Base-by-base conservation (phyloP, 768 basidiomycete species). In the Tricholoma saponaceum region DNA sequence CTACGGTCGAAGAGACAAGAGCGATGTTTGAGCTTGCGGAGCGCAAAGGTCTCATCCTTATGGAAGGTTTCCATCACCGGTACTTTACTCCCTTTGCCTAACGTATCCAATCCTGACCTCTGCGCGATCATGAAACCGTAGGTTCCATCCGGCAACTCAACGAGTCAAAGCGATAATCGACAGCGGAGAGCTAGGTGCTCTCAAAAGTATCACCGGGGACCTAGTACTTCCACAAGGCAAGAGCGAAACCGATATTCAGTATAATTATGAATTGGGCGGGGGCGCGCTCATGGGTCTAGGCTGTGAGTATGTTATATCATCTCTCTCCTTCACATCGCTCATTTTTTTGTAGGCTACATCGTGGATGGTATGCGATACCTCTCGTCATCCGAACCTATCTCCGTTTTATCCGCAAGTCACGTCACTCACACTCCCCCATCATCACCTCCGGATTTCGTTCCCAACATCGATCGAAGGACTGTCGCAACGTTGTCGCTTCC, bases 241-340 rank as follows among this genome's bases (percentile, higher is more conserved):
- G 2, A 33, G 14, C 4, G 1, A 78, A 7, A 57, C 55, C 23
- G 75, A 86, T 62, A 82, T 85, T 55, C 74, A 84, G 0, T 79
- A 74, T 70, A 54, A 80, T 16, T 82, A 81, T 57, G 66, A 75
- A 5, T 65, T 87, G 1, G 82, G 83, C 3, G 87, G 86, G 0
- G 85, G 87, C 4, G 72, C 75, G n/a, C 61, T 82, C 59, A 86
- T 87, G 83, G 85, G 86, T 62, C 74, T 79, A 72, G 83, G 82
- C 52, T 79, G 82, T 76, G 44, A 53, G 67, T 64, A 54, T 54
- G 12, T 44, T 4, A 46, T n/a, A 62, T 43, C 33, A 10, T 6
- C 7, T 1, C 18, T 20, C 4, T 25, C 30, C 47, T 4, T 12
- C 32, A 47, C 52, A 20, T 10, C 33, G 13, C 56, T 37, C 23